Percentiles rank a stretch among this genome's conserved stretches.
phyloP scores from a whole-genome alignment of 2,329 filamentous ascomycete species.

The Aureobasidium namibiae region DNA sequence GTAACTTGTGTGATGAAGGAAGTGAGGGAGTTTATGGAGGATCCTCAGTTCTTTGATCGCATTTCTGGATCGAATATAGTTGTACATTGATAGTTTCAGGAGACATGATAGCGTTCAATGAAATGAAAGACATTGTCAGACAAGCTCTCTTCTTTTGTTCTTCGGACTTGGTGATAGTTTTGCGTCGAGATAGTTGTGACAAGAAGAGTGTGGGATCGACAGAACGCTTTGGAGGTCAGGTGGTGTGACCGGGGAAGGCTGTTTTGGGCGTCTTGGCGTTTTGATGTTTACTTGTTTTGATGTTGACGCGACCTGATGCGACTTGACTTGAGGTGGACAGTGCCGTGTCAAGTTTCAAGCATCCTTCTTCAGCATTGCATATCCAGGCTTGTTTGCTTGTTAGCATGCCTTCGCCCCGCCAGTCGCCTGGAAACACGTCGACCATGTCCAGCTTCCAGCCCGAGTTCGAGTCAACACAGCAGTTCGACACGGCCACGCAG shows the following conservation, averaged over 20 bases:
- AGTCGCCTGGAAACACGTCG: constrained; percentile 13
- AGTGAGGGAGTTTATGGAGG: background rate
- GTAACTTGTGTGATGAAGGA: background rate
- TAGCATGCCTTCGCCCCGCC: constrained; percentile 8
- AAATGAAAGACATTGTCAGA: background rate
- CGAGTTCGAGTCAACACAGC: constrained; percentile 16
- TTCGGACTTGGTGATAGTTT: background rate
- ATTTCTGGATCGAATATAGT: background rate
- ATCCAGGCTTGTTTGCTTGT: background rate
- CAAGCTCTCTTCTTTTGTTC: background rate
- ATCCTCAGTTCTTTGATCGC: background rate
- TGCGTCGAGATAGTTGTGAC: background rate
- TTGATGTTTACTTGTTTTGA: constrained; percentile 12
- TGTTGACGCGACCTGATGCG: constrained; percentile 9
- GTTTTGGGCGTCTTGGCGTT: constrained; percentile 2
- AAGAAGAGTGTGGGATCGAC: too few species aligned
- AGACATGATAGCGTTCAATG: background rate
- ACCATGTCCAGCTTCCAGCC: constrained; percentile 16
- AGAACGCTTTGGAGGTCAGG: background rate
- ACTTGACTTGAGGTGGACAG: background rate
- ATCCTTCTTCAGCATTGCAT: constrained; percentile 6
- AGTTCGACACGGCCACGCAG: constrained; percentile 17
- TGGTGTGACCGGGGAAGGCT: background rate
- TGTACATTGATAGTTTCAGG: background rate
- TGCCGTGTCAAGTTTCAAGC: background rate